phyloP scores from a whole-genome alignment of 805 yeast genomes.

The Pichia exigua region DNA sequence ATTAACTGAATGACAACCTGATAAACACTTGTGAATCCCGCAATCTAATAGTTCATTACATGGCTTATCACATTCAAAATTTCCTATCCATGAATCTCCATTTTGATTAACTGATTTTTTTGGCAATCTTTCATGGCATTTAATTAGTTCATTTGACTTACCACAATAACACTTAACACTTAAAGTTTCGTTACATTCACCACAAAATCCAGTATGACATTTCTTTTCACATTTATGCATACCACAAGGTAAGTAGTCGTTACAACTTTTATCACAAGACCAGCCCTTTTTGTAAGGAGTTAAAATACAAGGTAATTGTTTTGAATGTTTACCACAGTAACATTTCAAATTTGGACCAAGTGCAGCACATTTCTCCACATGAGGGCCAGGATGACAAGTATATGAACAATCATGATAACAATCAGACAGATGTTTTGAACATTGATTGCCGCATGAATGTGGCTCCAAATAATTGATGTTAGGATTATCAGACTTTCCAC shows the following conservation, averaged over 20 bases:
- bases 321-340: constrained; percentile 60
- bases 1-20: constrained; percentile 45
- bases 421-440: constrained; percentile 44
- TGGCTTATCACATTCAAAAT: constrained; percentile 37
- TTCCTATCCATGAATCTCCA: constrained; percentile 41
- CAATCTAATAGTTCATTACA: constrained; percentile 54
- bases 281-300: constrained; percentile 64
- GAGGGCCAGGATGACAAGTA: constrained; percentile 86
- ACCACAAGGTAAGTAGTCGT: constrained; percentile 59
- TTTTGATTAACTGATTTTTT: constrained; percentile 19
- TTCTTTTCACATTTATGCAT: constrained; percentile 52
- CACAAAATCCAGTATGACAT: constrained; percentile 85
- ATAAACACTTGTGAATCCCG: constrained; percentile 45
- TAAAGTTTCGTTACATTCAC: constrained; percentile 49
- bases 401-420: constrained; percentile 73
- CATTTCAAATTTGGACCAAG: constrained; percentile 65
- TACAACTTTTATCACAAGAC: constrained; percentile 59
- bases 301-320: constrained; percentile 64
- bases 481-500: constrained; percentile 73
- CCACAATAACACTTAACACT: constrained; percentile 72
- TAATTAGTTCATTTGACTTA: constrained; percentile 32
- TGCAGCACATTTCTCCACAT: constrained; percentile 67
- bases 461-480: constrained; percentile 51
- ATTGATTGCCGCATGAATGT: constrained; percentile 84
- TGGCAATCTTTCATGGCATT: constrained; percentile 39